These are phyloP conservation scores for Candida schatavii DNA, from an alignment of 805 yeast species.

Conservation along the genomic window DNA sequence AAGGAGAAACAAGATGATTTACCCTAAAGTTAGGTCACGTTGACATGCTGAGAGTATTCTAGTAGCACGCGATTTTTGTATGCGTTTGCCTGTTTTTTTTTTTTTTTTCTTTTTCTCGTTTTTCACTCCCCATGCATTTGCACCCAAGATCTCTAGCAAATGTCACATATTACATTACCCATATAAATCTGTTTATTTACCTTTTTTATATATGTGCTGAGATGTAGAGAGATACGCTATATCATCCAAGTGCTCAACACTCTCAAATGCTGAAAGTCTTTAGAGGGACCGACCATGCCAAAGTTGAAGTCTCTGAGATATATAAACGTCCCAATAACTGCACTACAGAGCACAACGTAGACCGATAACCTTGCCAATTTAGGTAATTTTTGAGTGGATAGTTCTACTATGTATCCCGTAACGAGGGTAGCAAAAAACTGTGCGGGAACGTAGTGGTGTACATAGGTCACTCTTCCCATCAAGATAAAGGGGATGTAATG, in stretches of 20 bases:
- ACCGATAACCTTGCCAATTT: slow-evolving; percentile 17
- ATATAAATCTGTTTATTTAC: no score
- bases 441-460: slow-evolving; percentile 46
- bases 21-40: no score
- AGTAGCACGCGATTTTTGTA: no score
- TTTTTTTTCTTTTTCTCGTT: no score
- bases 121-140: no score
- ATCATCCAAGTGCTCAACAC: slow-evolving; percentile 25
- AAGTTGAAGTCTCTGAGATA: slow-evolving; percentile 67
- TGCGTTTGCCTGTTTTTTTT: no score
- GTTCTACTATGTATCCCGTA: slow-evolving; percentile 57
- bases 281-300: slow-evolving; percentile 61
- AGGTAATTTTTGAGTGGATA: slow-evolving; percentile 16
- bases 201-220: no score
- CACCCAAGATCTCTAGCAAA: no score
- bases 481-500: slow-evolving; percentile 40
- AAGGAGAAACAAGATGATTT: no score
- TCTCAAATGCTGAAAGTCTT: slow-evolving; percentile 27
- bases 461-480: slow-evolving; percentile 43
- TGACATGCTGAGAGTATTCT: no score
- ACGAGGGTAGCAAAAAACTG: slow-evolving; percentile 68
- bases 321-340: slow-evolving; percentile 57
- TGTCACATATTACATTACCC: no score
- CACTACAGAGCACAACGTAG: slow-evolving; percentile 45
- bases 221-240: no score